phyloP scores from a whole-genome alignment of 2,329 filamentous ascomycete genomes.

The Hypoxylon sp. region DNA sequence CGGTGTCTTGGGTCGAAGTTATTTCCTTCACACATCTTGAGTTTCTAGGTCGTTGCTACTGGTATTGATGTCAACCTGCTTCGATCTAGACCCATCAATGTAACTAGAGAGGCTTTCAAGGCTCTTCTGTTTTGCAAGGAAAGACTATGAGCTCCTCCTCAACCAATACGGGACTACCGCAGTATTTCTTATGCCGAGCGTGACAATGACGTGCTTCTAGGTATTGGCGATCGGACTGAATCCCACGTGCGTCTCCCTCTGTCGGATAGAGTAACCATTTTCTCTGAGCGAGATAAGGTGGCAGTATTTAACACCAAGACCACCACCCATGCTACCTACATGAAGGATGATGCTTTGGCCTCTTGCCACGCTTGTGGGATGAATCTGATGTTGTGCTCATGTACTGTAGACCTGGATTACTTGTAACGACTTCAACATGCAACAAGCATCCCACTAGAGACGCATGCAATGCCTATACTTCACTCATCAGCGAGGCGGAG shows the following conservation, averaged over 20 bases:
- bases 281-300: conserved; percentile 15
- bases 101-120: background rate
- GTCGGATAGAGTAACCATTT: conserved; percentile 26
- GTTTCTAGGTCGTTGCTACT: conserved; percentile 1
- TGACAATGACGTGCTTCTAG: conserved; percentile 30
- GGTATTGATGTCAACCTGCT: conserved; percentile 3
- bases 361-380: conserved; percentile 33
- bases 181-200: conserved; percentile 6
- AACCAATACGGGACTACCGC: conserved; percentile 4
- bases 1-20: background rate
- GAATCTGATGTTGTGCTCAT: conserved; percentile 11
- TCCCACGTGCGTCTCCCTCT: conserved; percentile 25
- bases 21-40: background rate
- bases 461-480: conserved; percentile 31
- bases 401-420: conserved; percentile 3
- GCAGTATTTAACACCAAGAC: conserved; percentile 9
- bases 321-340: conserved; percentile 21
- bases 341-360: conserved; percentile 30
- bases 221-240: conserved; percentile 21
- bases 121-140: background rate
- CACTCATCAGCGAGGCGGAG: conserved; percentile 25
- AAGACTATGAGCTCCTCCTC: background rate
- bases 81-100: conserved; percentile 8
- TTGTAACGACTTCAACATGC: conserved; percentile 23
- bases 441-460: conserved; percentile 36